These are phyloP conservation scores for Huntiella abstrusa DNA, from an alignment of 2,329 filamentous ascomycete genomes.

Conservation along the genomic window DNA sequence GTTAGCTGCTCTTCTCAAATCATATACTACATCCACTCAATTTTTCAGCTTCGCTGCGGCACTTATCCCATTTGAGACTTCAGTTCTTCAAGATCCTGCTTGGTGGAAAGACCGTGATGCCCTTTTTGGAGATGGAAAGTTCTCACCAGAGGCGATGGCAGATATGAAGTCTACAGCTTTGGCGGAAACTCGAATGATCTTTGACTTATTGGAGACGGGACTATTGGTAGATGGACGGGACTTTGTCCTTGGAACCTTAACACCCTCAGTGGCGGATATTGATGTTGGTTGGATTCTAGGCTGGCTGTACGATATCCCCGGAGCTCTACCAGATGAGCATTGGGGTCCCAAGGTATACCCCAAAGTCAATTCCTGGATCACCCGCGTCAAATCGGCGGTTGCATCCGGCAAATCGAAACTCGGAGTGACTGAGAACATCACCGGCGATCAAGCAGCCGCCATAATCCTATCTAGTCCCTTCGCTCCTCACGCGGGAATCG, in stretches of 20 bases:
- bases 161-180: conserved; percentile 33
- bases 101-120: conserved; percentile 39
- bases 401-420: conserved; percentile 21
- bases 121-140: conserved; percentile 17
- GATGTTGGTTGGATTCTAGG: conserved; percentile 50
- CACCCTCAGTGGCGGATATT: conserved; percentile 44
- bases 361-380: conserved; percentile 42
- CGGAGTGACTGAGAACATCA: conserved; percentile 23
- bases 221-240: conserved; percentile 45
- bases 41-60: conserved; percentile 34
- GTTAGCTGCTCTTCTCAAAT: conserved; percentile 29
- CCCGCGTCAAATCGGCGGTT: conserved; percentile 35
- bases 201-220: conserved; percentile 40
- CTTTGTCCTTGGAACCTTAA: conserved; percentile 39
- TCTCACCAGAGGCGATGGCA: conserved; percentile 14
- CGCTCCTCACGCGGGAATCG: conserved; percentile 21
- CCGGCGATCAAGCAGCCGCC: conserved; percentile 34
- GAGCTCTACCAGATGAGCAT: conserved; percentile 31
- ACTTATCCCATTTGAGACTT: conserved; percentile 37
- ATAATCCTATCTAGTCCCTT: conserved; percentile 27
- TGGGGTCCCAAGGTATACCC: conserved; percentile 37
- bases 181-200: conserved; percentile 31
- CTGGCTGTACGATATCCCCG: conserved; percentile 40
- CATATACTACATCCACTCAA: conserved; percentile 34
- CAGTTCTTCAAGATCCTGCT: conserved; percentile 33